These are phyloP conservation scores for Fusarium pseudocircinatum DNA, from an alignment of 2,329 filamentous ascomycete genomes.

Conservation along the genomic window DNA sequence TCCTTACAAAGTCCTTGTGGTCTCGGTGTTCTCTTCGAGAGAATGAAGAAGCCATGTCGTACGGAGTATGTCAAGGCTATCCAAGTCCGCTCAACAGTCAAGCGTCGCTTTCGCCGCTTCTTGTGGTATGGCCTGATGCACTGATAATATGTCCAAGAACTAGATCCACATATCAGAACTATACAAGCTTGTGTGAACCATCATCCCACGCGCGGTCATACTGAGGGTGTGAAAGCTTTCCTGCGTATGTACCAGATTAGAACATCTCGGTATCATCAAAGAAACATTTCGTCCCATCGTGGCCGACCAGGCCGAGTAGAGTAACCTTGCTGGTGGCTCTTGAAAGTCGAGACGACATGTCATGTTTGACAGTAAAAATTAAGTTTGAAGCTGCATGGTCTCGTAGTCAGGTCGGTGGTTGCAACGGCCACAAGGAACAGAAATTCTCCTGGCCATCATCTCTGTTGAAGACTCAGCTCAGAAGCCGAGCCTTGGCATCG, in stretches of 20 bases:
- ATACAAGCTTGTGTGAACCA: constrained; percentile 1
- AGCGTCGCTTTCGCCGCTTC: constrained; percentile 18
- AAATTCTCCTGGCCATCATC: not conserved
- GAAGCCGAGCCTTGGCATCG: constrained; percentile 28
- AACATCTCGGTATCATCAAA: not conserved
- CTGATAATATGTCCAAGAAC: constrained; percentile 1
- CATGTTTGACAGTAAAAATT: constrained; percentile 1
- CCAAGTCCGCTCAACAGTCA: constrained; percentile 3
- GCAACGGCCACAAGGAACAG: not conserved
- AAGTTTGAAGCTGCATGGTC: constrained; percentile 5
- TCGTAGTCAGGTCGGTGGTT: constrained; percentile 11
- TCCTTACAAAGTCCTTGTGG: not conserved
- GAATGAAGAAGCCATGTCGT: constrained; percentile 3
- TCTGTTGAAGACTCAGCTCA: constrained; percentile 12
- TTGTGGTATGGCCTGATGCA: constrained; percentile 8
- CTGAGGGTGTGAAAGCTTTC: not conserved
- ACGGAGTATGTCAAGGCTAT: constrained; percentile 1
- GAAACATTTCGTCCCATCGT: not conserved
- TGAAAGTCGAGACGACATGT: not conserved
- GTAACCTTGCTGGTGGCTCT: not conserved
- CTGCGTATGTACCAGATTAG: not conserved
- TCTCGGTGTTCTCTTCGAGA: not conserved
- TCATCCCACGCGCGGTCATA: constrained; percentile 1
- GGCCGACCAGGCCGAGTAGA: not conserved
- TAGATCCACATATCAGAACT: not conserved